A percentile compares a stretch with the other conserved stretches of the same genome.
Evolutionary conservation across 805 yeast species (phyloP).

Genomic region (Candida vaughaniae): DNA sequence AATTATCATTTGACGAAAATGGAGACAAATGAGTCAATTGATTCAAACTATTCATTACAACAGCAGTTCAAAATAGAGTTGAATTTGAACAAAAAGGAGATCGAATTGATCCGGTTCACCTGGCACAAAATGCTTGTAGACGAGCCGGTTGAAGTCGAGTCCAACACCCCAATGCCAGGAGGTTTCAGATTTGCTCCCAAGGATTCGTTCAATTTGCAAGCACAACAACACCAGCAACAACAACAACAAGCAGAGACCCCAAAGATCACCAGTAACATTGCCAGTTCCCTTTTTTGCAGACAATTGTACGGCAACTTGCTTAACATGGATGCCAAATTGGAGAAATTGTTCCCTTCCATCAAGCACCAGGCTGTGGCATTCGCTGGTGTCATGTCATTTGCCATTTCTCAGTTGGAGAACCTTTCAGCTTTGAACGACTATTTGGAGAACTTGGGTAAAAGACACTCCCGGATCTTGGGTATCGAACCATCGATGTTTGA

Average conservation of each 20-base stretch:
- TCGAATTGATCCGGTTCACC: conserved; percentile 44
- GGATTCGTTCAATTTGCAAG: background rate
- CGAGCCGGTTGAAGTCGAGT: conserved; percentile 20
- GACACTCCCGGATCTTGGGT: conserved; percentile 73
- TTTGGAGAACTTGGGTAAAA: conserved; percentile 62
- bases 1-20: conserved; percentile 27
- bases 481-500: conserved; percentile 68
- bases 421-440: conserved; percentile 57
- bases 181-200: conserved; percentile 28
- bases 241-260: conserved; percentile 13
- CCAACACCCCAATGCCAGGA: conserved; percentile 29
- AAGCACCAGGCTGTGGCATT: conserved; percentile 77
- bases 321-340: conserved; percentile 58
- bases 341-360: conserved; percentile 67
- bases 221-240: conserved; percentile 13
- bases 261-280: conserved; percentile 21
- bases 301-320: conserved; percentile 74
- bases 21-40: conserved; percentile 21
- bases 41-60: conserved; percentile 18
- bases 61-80: conserved; percentile 17
- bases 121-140: conserved; percentile 47
- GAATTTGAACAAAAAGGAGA: conserved; percentile 33
- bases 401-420: conserved; percentile 63
- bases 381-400: conserved; percentile 72
- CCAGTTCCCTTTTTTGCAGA: conserved; percentile 62